A percentile compares a stretch with the other conserved stretches of the same genome.
These are phyloP conservation scores for Talaromyces sp. DNA, from an alignment of 2,329 filamentous ascomycete species.

Conservation along the genomic window DNA sequence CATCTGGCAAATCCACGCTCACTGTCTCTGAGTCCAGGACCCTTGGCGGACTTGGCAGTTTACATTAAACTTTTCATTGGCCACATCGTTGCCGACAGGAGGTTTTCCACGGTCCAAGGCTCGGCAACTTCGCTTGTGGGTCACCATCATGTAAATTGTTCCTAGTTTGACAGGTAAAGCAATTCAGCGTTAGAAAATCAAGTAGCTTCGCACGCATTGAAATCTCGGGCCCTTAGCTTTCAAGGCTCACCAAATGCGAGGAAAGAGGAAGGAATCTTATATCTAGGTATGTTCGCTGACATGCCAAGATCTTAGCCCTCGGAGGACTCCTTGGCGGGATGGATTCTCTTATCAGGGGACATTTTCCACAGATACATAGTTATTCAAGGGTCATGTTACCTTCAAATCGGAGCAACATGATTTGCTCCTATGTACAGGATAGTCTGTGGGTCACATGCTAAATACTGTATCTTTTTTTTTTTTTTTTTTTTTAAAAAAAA, in stretches of 20 bases:
- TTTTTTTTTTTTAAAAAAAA: too few species aligned
- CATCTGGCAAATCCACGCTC: not conserved
- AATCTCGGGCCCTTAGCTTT: too few species aligned
- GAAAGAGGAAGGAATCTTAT: not conserved
- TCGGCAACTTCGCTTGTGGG: not conserved
- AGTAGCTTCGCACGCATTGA: not conserved
- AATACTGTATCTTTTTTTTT: too few species aligned
- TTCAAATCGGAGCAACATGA: too few species aligned
- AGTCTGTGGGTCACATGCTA: too few species aligned
- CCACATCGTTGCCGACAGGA: not conserved
- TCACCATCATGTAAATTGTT: not conserved
- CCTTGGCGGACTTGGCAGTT: conserved; percentile 6
- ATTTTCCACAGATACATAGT: too few species aligned
- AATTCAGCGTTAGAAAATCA: not conserved
- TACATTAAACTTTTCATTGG: not conserved
- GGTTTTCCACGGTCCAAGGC: not conserved
- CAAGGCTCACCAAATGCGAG: too few species aligned
- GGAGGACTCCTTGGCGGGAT: too few species aligned
- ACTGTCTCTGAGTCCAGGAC: not conserved
- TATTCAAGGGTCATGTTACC: too few species aligned
- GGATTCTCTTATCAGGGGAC: too few species aligned
- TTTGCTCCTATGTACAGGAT: too few species aligned
- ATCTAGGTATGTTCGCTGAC: not conserved
- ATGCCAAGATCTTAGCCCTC: not conserved
- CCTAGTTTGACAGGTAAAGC: not conserved